These are phyloP conservation scores for Elaeis oleifera DNA, from an alignment of 202 grass and related monocot genomes.

Conservation along the genomic window DNA sequence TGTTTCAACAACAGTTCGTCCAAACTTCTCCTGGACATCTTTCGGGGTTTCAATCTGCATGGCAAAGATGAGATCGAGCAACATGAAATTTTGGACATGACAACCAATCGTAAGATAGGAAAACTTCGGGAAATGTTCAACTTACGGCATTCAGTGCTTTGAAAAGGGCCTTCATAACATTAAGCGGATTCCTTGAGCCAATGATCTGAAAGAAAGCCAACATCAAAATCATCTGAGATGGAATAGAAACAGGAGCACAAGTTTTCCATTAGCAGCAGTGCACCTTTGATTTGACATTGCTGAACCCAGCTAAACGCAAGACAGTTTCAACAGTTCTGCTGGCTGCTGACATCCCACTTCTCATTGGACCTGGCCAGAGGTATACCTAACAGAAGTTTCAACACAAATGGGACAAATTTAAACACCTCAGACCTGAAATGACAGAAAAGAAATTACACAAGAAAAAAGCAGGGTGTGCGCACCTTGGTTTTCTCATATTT, in stretches of 20 bases:
- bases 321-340: constrained; percentile 76
- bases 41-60: constrained; percentile 85
- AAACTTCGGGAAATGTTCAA: neutral
- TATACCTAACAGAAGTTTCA: constrained; percentile 51
- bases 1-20: constrained; percentile 80
- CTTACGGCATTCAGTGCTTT: constrained; percentile 84
- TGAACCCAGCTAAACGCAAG: constrained; percentile 74
- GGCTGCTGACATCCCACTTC: constrained; percentile 59
- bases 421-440: neutral
- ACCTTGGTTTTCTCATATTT: constrained; percentile 99
- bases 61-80: neutral
- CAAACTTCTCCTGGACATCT: constrained; percentile 92
- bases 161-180: constrained; percentile 89
- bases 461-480: neutral
- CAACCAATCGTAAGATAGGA: neutral
- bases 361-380: constrained; percentile 73
- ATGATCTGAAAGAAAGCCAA: constrained; percentile 45
- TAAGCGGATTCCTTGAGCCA: constrained; percentile 90
- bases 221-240: neutral
- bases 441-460: neutral
- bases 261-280: neutral
- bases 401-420: neutral
- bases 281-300: constrained; percentile 85
- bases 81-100: neutral
- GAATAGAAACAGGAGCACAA: neutral